Evolutionary conservation across 768 basidiomycete genomes (phyloP).

Genomic region (Multifurca ochricompacta): DNA sequence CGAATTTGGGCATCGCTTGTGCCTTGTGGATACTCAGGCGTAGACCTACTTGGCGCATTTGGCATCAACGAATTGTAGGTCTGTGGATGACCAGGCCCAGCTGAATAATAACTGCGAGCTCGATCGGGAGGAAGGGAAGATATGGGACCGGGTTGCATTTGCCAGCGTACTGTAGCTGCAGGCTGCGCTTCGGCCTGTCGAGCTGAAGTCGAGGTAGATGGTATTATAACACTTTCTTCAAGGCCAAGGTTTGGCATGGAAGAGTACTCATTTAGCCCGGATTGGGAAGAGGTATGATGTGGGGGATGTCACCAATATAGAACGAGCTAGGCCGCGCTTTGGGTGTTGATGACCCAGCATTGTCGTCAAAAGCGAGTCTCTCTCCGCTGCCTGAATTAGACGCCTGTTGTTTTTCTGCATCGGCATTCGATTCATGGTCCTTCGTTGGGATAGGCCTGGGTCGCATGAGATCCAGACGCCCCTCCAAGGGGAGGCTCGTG

Average conservation of each 20-base stretch:
- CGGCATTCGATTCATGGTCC: conserved; percentile 8
- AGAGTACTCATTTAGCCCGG: not conserved
- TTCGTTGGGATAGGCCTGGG: conserved; percentile 29
- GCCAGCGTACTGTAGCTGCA: conserved; percentile 1
- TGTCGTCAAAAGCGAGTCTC: not conserved
- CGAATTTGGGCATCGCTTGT: not conserved
- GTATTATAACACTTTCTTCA: not conserved
- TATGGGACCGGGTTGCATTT: conserved; percentile 10
- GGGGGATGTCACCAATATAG: not conserved
- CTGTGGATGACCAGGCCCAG: not conserved
- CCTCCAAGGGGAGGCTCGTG: conserved; percentile 74
- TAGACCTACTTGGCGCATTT: not conserved
- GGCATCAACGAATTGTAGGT: not conserved
- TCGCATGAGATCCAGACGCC: conserved; percentile 82
- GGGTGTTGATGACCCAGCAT: not conserved
- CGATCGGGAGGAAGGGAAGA: conserved; percentile 22
- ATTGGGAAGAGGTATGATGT: not conserved
- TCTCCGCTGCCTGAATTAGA: not conserved
- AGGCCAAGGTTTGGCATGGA: not conserved
- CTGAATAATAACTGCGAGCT: conserved; percentile 12
- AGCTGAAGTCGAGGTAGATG: conserved; percentile 2
- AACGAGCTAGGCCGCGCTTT: not conserved
- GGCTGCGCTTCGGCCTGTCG: conserved; percentile 8
- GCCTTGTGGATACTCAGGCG: conserved; percentile 12
- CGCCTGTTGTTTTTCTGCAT: not conserved